Evolutionary conservation across 495 filamentous ascomycete genomes (phyloP).

Genomic region (Neurospora pannonica): DNA sequence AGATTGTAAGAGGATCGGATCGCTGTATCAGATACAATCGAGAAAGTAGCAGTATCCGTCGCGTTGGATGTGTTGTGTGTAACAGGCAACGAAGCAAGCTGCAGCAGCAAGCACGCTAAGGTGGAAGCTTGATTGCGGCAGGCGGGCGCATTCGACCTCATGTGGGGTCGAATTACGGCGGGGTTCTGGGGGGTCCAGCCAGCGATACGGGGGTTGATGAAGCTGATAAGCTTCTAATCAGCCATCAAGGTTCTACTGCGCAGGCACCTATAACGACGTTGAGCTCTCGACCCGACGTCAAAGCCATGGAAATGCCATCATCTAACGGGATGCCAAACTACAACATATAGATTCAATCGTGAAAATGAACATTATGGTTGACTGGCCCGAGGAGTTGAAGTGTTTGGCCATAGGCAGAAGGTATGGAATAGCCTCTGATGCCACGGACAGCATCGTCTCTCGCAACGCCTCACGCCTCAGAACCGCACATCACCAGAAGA

Average conservation of each 20-base stretch:
- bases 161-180: background rate
- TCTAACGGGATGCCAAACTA: background rate
- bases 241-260: background rate
- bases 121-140: background rate
- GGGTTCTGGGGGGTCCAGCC: background rate
- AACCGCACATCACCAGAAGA: background rate
- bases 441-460: background rate
- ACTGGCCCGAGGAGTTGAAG: background rate
- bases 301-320: background rate
- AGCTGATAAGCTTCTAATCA: background rate
- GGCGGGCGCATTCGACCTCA: background rate
- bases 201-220: background rate
- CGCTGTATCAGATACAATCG: background rate
- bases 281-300: background rate
- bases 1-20: background rate
- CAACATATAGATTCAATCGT: background rate
- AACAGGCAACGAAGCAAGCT: background rate
- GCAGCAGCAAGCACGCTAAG: background rate
- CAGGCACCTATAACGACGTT: background rate
- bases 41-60: background rate
- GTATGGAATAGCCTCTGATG: background rate
- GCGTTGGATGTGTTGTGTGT: background rate
- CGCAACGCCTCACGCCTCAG: background rate
- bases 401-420: background rate
- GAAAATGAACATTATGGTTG: background rate